Conservation (phyloP, 495 filamentous ascomycete genomes). For the Hamigera avellanea region DNA sequence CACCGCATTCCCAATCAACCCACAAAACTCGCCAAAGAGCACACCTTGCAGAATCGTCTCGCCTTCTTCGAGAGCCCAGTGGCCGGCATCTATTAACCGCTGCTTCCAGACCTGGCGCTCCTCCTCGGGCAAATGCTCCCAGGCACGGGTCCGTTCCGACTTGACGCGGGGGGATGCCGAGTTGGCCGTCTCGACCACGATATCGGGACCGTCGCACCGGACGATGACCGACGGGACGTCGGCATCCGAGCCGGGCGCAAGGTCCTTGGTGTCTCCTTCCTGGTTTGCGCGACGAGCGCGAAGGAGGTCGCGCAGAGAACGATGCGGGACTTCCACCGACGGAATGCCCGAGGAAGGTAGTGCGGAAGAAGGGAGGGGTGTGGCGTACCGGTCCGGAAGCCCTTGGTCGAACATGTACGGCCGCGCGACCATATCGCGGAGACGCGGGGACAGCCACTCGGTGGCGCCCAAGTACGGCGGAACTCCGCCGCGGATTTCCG, state of each 20-base stretch:
- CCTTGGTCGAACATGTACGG: slow-evolving; percentile 11
- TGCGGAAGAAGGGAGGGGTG: background rate
- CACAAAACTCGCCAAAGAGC: slow-evolving; percentile 59
- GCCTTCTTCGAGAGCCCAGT: slow-evolving; percentile 62
- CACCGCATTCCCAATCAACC: slow-evolving; percentile 40
- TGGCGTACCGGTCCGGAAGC: background rate
- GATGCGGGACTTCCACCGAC: background rate
- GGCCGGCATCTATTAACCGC: slow-evolving; percentile 53
- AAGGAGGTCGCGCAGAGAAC: slow-evolving; percentile 8
- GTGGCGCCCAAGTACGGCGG: slow-evolving; percentile 45
- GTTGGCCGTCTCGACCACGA: slow-evolving; percentile 7
- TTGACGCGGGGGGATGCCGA: no score
- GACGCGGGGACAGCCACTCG: slow-evolving; percentile 18
- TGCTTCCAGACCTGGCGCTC: slow-evolving; percentile 59
- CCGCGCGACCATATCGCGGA: slow-evolving; percentile 18
- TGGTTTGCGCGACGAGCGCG: slow-evolving; percentile 3
- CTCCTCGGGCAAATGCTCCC: slow-evolving; percentile 49
- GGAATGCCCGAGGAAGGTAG: no score
- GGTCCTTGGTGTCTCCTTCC: background rate
- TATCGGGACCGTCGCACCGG: slow-evolving; percentile 11
- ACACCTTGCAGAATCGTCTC: slow-evolving; percentile 64
- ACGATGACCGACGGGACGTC: slow-evolving; percentile 11
- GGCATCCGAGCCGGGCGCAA: no score
- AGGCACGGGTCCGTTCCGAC: slow-evolving; percentile 38
- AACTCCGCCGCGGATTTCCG: slow-evolving; percentile 53